A percentile compares a stretch with the other conserved stretches of the same genome.
Conservation (phyloP, 2,329 filamentous ascomycete genomes). For the Ceratocystis destructans region DNA sequence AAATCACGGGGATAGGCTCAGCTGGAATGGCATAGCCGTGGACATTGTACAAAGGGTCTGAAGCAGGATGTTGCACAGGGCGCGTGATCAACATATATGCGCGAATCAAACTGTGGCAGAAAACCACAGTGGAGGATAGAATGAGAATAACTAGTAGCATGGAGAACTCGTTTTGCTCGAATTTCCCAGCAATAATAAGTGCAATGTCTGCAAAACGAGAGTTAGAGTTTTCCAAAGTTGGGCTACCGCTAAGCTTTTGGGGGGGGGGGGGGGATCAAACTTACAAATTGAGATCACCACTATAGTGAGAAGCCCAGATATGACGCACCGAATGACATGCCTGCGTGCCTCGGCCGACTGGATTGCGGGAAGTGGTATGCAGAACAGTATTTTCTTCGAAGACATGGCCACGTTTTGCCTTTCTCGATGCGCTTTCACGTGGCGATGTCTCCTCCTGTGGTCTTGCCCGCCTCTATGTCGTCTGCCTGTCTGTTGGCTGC, state of each 20-base stretch:
- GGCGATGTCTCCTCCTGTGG: background rate
- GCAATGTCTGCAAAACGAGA: constrained; percentile 47
- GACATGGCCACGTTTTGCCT: background rate
- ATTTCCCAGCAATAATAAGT: constrained; percentile 51
- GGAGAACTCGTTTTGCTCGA: constrained; percentile 57
- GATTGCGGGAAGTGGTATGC: constrained; percentile 35
- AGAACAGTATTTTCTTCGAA: constrained; percentile 33
- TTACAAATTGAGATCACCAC: constrained; percentile 52
- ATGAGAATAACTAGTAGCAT: constrained; percentile 69
- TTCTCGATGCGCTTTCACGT: background rate
- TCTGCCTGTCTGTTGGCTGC: background rate
- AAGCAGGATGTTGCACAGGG: constrained; percentile 24
- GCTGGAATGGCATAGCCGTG: constrained; percentile 56
- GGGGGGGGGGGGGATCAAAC: constrained; percentile 29
- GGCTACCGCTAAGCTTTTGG: background rate
- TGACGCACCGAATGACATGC: constrained; percentile 46
- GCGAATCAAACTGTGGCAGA: constrained; percentile 64
- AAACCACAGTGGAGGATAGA: constrained; percentile 59
- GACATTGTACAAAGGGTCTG: constrained; percentile 36
- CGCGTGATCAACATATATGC: constrained; percentile 53
- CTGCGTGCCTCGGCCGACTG: constrained; percentile 39
- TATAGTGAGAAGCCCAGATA: constrained; percentile 50
- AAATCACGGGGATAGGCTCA: constrained; percentile 61
- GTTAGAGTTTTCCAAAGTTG: background rate
- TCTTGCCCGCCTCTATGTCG: background rate